Conservation (phyloP, 2,329 filamentous ascomycete species). For the Dothiorella sarmentorum region DNA sequence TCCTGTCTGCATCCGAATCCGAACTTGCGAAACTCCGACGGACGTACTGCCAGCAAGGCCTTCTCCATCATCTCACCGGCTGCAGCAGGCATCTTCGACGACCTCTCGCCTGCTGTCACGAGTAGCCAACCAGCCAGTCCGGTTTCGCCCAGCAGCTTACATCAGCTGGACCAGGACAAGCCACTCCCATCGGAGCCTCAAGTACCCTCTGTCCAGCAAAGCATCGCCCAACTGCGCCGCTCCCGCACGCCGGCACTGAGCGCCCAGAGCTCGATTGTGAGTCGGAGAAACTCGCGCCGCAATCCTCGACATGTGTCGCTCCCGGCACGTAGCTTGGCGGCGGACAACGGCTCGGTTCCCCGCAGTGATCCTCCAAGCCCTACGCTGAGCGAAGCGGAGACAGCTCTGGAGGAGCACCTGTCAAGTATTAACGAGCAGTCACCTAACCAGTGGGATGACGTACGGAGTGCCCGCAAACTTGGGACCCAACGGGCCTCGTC, state of each 20-base stretch:
- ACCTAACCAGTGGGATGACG: conserved; percentile 13
- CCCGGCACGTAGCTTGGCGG: neutral
- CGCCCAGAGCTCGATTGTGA: neutral
- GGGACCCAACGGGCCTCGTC: conserved; percentile 6
- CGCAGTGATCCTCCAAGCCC: conserved; percentile 33
- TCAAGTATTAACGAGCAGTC: conserved; percentile 8
- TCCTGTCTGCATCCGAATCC: conserved; percentile 24
- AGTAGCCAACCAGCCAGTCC: conserved; percentile 2
- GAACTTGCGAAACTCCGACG: conserved; percentile 21
- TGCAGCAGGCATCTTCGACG: conserved; percentile 27
- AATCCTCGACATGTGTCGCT: neutral
- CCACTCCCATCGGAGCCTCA: conserved; percentile 8
- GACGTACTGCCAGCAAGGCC: conserved; percentile 21
- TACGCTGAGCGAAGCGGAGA: conserved; percentile 47
- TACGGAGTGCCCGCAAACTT: conserved; percentile 4
- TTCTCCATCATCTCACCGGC: conserved; percentile 26
- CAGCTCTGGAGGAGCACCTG: conserved; percentile 29
- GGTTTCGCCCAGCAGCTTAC: neutral
- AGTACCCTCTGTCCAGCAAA: neutral
- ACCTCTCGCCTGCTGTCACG: conserved; percentile 19
- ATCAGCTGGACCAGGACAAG: neutral
- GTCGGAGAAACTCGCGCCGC: conserved; percentile 2
- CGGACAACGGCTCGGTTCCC: conserved; percentile 10
- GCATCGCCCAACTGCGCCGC: neutral
- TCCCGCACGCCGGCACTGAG: neutral